Evolutionary conservation across 163 green algal species (phyloP).

Genomic region (Scenedesmus sp.): DNA sequence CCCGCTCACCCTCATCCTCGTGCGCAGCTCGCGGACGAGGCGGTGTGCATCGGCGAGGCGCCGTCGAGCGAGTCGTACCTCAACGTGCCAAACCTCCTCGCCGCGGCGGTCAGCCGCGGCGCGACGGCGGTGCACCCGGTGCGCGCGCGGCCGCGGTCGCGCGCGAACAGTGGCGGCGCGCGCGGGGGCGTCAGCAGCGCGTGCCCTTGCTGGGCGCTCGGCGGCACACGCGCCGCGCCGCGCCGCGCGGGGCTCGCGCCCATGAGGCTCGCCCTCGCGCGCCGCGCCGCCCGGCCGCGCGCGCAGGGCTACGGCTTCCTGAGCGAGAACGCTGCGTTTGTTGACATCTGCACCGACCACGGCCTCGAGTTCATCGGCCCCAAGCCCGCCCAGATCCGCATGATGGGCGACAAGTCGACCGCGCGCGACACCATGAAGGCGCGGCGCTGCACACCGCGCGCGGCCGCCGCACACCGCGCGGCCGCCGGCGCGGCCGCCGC

Average conservation of each 20-base stretch:
- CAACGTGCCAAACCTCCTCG: conserved; percentile 93
- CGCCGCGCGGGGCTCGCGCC: too few relatives aligned
- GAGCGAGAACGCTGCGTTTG: conserved; percentile 95
- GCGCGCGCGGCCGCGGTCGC: conserved; percentile 21
- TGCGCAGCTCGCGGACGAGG: conserved; percentile 89
- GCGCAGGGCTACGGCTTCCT: conserved; percentile 95
- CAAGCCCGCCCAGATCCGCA: conserved; percentile 84
- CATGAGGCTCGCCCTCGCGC: too few relatives aligned
- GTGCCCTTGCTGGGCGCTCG: too few relatives aligned
- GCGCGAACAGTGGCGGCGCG: too few relatives aligned
- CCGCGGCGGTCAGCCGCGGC: conserved; percentile 85
- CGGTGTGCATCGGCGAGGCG: conserved; percentile 94
- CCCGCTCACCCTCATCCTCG: too few relatives aligned
- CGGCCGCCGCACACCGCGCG: too few relatives aligned
- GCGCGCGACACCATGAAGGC: conserved; percentile 96
- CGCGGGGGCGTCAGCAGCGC: neutral
- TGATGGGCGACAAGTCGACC: conserved; percentile 98
- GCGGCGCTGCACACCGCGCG: too few relatives aligned
- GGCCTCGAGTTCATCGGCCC: conserved; percentile 97
- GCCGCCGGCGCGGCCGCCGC: neutral
- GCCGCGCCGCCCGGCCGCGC: too few relatives aligned
- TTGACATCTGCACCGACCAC: conserved; percentile 96
- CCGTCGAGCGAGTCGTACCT: conserved; percentile 93
- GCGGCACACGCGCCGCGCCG: too few relatives aligned
- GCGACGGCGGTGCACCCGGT: conserved; percentile 92